A percentile compares a stretch with the other conserved stretches of the same genome.
phyloP scores from a whole-genome alignment of 2,329 filamentous ascomycete species.

The Fusarium equiseti region DNA sequence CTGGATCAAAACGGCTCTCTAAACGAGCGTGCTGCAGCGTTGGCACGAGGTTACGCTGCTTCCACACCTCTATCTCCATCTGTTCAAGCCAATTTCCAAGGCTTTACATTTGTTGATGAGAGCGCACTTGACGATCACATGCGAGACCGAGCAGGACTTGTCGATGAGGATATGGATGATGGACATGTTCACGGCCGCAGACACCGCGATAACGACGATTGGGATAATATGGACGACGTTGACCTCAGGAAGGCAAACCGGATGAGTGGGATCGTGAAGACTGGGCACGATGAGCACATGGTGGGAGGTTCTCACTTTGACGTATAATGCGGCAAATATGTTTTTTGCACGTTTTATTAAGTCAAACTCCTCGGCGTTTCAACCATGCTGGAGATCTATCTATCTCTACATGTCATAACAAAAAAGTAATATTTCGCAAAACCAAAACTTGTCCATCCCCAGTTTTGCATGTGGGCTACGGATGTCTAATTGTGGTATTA shows the following conservation, averaged over 20 bases:
- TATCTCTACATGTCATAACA: slow-evolving; percentile 44
- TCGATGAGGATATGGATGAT: slow-evolving; percentile 73
- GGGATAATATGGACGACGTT: slow-evolving; percentile 69
- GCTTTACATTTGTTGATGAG: slow-evolving; percentile 99
- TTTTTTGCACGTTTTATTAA: slow-evolving; percentile 33
- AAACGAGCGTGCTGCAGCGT: slow-evolving; percentile 88
- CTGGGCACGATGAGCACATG: slow-evolving; percentile 71
- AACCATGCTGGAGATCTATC: slow-evolving; percentile 43
- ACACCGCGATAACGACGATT: slow-evolving; percentile 60
- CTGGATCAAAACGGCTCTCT: slow-evolving; percentile 87
- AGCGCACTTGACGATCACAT: slow-evolving; percentile 92
- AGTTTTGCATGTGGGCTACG: slow-evolving; percentile 44
- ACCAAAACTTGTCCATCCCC: slow-evolving; percentile 17
- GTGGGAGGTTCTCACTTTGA: slow-evolving; percentile 74
- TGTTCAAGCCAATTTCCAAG: slow-evolving; percentile 97
- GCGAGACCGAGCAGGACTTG: slow-evolving; percentile 61
- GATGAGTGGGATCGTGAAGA: slow-evolving; percentile 74
- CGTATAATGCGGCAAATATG: slow-evolving; percentile 58
- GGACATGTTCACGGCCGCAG: slow-evolving; percentile 59
- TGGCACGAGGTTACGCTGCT: slow-evolving; percentile 86
- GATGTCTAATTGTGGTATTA: slow-evolving; percentile 53
- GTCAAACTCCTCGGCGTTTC: slow-evolving; percentile 44
- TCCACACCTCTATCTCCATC: slow-evolving; percentile 94
- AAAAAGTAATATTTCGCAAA: slow-evolving; percentile 50
- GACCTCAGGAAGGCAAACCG: slow-evolving; percentile 66